phyloP scores from a whole-genome alignment of 116 monocot species.

The Posidonia oceanica region DNA sequence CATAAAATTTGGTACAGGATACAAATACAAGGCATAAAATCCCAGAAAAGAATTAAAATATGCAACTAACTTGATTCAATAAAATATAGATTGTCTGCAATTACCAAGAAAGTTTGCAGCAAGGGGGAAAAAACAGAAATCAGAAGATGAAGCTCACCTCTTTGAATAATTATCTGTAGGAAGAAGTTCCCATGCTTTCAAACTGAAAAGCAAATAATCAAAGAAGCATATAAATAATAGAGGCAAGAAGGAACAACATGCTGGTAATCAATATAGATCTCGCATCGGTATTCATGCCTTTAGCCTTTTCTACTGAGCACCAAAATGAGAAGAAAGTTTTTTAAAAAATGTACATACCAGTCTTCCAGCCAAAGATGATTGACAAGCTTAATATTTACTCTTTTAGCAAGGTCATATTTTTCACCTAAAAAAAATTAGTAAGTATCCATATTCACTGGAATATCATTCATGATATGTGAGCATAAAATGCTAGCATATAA shows the following conservation, averaged over 20 bases:
- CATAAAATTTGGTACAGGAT: too few species aligned
- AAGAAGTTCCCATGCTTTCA: conserved; percentile 75
- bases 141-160: conserved; percentile 35
- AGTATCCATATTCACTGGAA: not conserved
- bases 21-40: too few species aligned
- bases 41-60: too few species aligned
- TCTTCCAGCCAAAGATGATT: conserved; percentile 96
- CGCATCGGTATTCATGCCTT: not conserved
- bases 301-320: too few species aligned
- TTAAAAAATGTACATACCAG: conserved; percentile 32
- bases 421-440: conserved; percentile 46
- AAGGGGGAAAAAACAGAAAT: not conserved
- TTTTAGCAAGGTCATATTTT: conserved; percentile 92
- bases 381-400: conserved; percentile 90
- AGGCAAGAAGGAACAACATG: not conserved
- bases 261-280: not conserved
- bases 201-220: conserved; percentile 31
- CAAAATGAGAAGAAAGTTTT: not conserved
- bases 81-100: too few species aligned
- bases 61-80: too few species aligned
- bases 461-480: not conserved
- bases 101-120: not conserved
- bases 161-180: conserved; percentile 56
- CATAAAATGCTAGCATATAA: not conserved
- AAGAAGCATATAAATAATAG: not conserved